Conservation (phyloP, 129 eudicot genomes). For the Calendula officinalis region DNA sequence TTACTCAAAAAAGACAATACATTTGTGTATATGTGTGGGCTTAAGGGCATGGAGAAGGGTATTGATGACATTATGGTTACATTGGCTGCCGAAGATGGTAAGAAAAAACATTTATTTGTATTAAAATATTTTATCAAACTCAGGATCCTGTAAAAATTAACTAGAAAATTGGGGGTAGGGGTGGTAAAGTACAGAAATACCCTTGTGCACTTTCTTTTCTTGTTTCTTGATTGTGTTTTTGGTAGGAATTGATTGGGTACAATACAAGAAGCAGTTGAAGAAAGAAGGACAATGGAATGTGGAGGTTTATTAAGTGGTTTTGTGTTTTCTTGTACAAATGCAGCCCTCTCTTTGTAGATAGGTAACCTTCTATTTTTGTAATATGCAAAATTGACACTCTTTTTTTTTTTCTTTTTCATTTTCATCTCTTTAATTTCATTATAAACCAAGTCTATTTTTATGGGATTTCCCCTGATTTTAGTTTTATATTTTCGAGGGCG, state of each 20-base stretch:
- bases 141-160: no score
- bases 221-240: constrained; percentile 20
- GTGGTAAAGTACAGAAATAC: constrained; percentile 4
- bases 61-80: constrained; percentile 92
- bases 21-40: constrained; percentile 96
- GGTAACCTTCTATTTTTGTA: constrained; percentile 33
- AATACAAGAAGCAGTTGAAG: constrained; percentile 85
- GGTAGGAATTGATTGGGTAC: constrained; percentile 82
- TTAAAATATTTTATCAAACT: no score
- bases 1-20: constrained; percentile 97
- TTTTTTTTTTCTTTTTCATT: constrained; percentile 5
- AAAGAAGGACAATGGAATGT: constrained; percentile 96
- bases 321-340: constrained; percentile 52
- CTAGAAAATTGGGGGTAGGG: neutral
- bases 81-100: constrained; percentile 96
- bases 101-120: neutral
- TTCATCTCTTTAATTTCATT: constrained; percentile 23
- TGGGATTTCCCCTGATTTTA: constrained; percentile 28
- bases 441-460: constrained; percentile 27
- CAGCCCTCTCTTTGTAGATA: constrained; percentile 57
- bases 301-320: constrained; percentile 79
- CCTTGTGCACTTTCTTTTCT: constrained; percentile 1
- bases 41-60: constrained; percentile 98
- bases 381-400: neutral
- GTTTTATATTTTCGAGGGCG: constrained; percentile 34